A percentile compares a stretch with the other conserved stretches of the same genome.
These are phyloP conservation scores for Gossypium bickii DNA, from an alignment of 345 rosid genomes.

Conservation along the genomic window DNA sequence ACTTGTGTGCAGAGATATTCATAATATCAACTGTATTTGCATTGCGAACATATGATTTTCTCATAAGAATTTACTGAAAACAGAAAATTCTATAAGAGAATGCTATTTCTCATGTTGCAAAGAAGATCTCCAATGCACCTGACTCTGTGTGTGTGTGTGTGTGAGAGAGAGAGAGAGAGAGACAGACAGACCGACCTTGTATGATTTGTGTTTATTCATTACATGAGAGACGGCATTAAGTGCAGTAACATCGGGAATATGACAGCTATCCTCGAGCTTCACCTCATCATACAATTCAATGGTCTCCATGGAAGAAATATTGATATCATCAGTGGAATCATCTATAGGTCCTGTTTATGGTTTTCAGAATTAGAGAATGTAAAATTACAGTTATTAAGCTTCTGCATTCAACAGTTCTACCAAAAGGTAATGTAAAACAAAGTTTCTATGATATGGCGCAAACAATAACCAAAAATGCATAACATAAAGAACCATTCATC, in stretches of 20 bases:
- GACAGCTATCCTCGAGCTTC: constrained; percentile 42
- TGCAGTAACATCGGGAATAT: constrained; percentile 31
- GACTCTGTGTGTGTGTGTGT: neutral
- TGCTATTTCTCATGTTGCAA: neutral
- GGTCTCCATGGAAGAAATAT: constrained; percentile 40
- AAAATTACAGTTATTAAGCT: neutral
- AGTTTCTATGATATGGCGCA: neutral
- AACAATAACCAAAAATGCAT: constrained; percentile 1
- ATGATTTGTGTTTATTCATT: constrained; percentile 46
- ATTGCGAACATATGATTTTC: neutral
- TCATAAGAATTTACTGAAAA: neutral
- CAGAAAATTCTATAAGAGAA: neutral
- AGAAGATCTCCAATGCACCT: neutral
- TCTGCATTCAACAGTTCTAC: neutral
- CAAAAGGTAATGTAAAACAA: neutral
- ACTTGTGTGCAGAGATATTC: neutral
- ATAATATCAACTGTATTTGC: neutral
- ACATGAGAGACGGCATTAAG: constrained; percentile 48
- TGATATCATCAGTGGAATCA: constrained; percentile 23
- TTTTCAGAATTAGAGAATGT: neutral
- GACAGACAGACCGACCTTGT: constrained; percentile 54
- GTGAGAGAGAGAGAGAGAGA: neutral
- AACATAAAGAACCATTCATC: neutral
- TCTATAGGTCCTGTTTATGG: constrained; percentile 28
- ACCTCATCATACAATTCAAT: constrained; percentile 36